Evolutionary conservation across 1,139 yeast species (phyloP), one percentile per base, ranked within the genome.

Genomic region (Yamadazyma friedrichii): DNA sequence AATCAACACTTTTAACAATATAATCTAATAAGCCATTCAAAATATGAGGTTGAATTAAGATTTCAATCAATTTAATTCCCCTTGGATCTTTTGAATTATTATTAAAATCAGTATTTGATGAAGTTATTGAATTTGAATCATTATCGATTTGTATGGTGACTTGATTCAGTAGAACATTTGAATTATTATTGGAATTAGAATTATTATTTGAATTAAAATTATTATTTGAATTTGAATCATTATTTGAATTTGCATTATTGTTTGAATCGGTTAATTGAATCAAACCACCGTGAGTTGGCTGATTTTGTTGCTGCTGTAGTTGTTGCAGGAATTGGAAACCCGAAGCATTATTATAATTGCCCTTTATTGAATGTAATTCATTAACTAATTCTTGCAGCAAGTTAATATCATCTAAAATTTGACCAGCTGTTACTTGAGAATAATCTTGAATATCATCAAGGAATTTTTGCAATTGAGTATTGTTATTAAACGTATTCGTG

Each of bases 41-140:
- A 15, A 74, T 63, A 44, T 72, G 77, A 15, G 78, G 77, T 47
- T 72, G 78, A 39, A 71, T 58, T 31, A 74, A 55, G 26, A 74
- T 52, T 45, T 73, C 78, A 34, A 74, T 46, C 33, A 74, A 56
- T 47, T 70, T 71, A 32, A 65, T 64, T 4, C 72, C 72, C 28
- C 72, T 58, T 10, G 67, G 58, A 42, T 70, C 74, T 45, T 68
- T 69, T 35, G 55, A 54, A 28, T 55, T 53, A 29, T 47, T 56
- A 29, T 52, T 48, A 33, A 51, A 53, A 13, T 65, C 70, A 28
- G 64, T 62, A 46, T 55, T 67, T 15, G 73, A 66, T 2, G 76
- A 68, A 1, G 68, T 55, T 27, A 70, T 54, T 6, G 76, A 67
- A n/a, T 59, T 62, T 5, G 61, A 55, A 37, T 70, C 78, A 16